Conservation (phyloP, 2,329 filamentous ascomycete species). For the Alternaria sp. region DNA sequence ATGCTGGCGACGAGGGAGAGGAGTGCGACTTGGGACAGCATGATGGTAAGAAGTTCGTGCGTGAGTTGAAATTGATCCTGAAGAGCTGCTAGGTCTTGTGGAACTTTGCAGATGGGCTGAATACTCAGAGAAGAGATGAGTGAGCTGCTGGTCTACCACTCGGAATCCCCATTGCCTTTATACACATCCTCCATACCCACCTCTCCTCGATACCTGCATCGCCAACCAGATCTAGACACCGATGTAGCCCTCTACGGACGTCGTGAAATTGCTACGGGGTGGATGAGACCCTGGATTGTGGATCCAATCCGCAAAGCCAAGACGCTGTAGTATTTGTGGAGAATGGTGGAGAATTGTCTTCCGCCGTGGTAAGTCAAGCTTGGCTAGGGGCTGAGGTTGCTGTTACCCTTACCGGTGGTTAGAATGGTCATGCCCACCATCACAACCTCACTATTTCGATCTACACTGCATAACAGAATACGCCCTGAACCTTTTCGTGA, state of each 20-base stretch:
- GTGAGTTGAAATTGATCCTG: no score
- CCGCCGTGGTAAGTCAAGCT: neutral
- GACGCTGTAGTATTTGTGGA: conserved; percentile 11
- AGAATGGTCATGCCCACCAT: conserved; percentile 2
- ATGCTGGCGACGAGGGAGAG: conserved; percentile 32
- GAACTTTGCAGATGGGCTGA: neutral
- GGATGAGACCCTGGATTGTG: neutral
- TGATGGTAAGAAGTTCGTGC: conserved; percentile 3
- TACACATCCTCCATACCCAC: neutral
- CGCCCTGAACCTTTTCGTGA: neutral
- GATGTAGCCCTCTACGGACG: neutral
- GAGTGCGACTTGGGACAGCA: conserved; percentile 30
- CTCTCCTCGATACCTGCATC: neutral
- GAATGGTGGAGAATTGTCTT: conserved; percentile 16
- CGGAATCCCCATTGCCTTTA: conserved; percentile 1
- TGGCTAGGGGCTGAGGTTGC: conserved; percentile 4
- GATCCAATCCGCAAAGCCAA: conserved; percentile 2
- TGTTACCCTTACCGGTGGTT: conserved; percentile 5
- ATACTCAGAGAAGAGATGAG: neutral
- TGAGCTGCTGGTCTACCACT: neutral
- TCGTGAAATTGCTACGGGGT: conserved; percentile 11
- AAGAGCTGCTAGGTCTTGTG: neutral
- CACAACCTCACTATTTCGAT: neutral
- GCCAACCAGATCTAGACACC: neutral
- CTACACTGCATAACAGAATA: neutral